A percentile compares a stretch with the other conserved stretches of the same genome.
Conservation (phyloP, 2,329 filamentous ascomycete genomes). For the Hymenoscyphus albidus region DNA sequence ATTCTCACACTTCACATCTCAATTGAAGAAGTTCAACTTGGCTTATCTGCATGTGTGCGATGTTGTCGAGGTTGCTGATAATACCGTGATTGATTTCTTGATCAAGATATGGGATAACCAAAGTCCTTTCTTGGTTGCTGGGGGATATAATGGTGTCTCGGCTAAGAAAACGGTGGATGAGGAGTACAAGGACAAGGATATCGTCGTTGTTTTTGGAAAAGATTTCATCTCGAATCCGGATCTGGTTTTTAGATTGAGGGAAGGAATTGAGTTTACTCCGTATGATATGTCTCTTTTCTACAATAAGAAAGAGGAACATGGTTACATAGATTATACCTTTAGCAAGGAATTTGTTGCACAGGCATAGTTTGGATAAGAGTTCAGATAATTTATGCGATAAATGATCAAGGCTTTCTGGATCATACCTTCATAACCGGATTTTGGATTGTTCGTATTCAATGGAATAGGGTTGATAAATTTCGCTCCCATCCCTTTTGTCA, state of each 20-base stretch:
- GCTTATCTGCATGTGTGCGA: constrained; percentile 55
- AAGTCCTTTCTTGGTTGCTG: constrained; percentile 48
- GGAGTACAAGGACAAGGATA: constrained; percentile 31
- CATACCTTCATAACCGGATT: too few species aligned
- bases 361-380: background rate
- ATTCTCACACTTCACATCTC: constrained; percentile 54
- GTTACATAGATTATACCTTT: constrained; percentile 37
- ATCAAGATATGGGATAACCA: constrained; percentile 42
- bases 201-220: constrained; percentile 43
- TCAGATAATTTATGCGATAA: too few species aligned
- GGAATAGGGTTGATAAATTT: too few species aligned
- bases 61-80: constrained; percentile 38
- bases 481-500: too few species aligned
- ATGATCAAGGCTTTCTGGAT: too few species aligned
- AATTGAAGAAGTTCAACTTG: constrained; percentile 49
- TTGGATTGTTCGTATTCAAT: too few species aligned
- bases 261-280: constrained; percentile 38
- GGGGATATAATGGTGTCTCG: constrained; percentile 41
- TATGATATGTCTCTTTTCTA: constrained; percentile 41
- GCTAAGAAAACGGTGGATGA: constrained; percentile 41
- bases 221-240: constrained; percentile 46
- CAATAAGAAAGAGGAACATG: constrained; percentile 30
- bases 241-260: constrained; percentile 40
- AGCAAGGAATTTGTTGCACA: constrained; percentile 30
- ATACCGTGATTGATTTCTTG: constrained; percentile 41